Evolutionary conservation across 352 stramenopile genomes (phyloP), one percentile per base, ranked within the genome.

Genomic region (Phytophthora cryptogea): DNA sequence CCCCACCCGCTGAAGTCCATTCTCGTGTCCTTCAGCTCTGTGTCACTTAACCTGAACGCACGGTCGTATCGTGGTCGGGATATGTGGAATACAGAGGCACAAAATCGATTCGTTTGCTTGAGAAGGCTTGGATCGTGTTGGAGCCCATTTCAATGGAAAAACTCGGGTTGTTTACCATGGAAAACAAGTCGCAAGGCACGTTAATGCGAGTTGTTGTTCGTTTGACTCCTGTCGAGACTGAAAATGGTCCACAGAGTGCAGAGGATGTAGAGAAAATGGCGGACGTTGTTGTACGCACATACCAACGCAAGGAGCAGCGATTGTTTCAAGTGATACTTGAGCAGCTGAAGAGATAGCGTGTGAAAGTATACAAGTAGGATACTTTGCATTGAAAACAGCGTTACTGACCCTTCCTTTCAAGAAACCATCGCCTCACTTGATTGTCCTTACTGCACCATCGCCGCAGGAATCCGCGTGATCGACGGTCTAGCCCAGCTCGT

Each of bases 381-480:
- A 23, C 31, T 27, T 28, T n/a, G 35, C 37, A n/a, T 23, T 46
- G 31, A 36, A 36, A 11, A 11, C 13, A 13, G 6, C 31, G 8
- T 37, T 37, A 9, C 2, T 10, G 17, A 28, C 27, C 8, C 33
- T 28, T 36, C 7, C 39, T n/a, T 16, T 23, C 44, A 8, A 37
- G 30, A 10, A 17, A 13, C 44, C 20, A 23, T 23, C 20, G 20
- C 2, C 20, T 23, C 20, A 23, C 20, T 23, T 23, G 2, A 10
- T 4, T 8, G 33, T 44, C 20, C 23, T 56, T 74, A 72, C 45
- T 80, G 54, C 44, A 80, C 37, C 14, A 58, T 42, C 32, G 60
- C 56, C n/a, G 62, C 69, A 7, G 80, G 73, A 27, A 89, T 73
- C 17, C 80, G 75, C 46, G 72, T 69, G 42, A 89, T 66, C 11